A percentile compares a stretch with the other conserved stretches of the same genome.
Conservation (phyloP, 2,329 filamentous ascomycete genomes). For the Cordyceps pruinosa region DNA sequence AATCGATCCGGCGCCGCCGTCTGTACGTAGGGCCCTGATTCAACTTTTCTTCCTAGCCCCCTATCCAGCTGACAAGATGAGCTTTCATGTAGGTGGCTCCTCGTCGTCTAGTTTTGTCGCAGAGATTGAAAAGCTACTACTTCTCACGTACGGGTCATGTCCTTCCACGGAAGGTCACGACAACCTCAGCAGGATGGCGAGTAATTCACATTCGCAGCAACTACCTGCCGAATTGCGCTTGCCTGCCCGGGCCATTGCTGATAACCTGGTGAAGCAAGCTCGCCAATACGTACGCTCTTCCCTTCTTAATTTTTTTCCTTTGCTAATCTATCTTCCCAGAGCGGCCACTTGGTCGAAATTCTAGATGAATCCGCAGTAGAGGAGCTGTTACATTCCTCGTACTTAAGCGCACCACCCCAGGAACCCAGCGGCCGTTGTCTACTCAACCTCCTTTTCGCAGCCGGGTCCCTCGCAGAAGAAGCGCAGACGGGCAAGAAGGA, state of each 20-base stretch:
- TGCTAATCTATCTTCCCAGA: constrained; percentile 32
- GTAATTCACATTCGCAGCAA: constrained; percentile 31
- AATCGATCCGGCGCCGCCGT: too few species aligned
- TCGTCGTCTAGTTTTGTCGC: constrained; percentile 55
- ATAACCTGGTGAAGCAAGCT: constrained; percentile 26
- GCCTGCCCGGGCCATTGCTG: constrained; percentile 47
- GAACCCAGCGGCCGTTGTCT: constrained; percentile 49
- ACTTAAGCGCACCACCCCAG: constrained; percentile 43
- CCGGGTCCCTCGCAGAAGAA: constrained; percentile 32
- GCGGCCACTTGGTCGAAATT: constrained; percentile 53
- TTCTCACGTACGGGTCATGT: constrained; percentile 45
- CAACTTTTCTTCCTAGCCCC: too few species aligned
- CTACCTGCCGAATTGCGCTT: constrained; percentile 45
- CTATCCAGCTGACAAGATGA: background rate
- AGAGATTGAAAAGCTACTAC: constrained; percentile 53
- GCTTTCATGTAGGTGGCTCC: constrained; percentile 53
- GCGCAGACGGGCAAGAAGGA: background rate
- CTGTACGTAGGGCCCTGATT: too few species aligned
- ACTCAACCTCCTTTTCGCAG: constrained; percentile 55
- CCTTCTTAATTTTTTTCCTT: background rate
- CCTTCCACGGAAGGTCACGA: constrained; percentile 49
- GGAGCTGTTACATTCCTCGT: constrained; percentile 44
- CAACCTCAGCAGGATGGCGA: constrained; percentile 20
- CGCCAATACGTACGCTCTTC: background rate
- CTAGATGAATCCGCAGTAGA: constrained; percentile 48